phyloP scores from a whole-genome alignment of 306 rosid species.

The Inga leiocalycina region DNA sequence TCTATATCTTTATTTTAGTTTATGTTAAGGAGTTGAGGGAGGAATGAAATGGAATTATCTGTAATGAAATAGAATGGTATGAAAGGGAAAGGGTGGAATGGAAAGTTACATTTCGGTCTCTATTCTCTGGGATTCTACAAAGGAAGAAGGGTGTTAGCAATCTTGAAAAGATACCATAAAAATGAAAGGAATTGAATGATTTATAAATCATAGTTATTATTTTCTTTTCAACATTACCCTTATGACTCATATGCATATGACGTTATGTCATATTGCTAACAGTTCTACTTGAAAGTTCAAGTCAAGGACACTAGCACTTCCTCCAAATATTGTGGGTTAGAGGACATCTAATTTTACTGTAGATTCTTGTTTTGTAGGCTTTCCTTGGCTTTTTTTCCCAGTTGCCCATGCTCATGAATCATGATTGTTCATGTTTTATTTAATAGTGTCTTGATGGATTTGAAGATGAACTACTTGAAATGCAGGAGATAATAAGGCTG shows the following conservation, averaged over 20 bases:
- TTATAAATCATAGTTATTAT: background rate
- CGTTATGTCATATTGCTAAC: background rate
- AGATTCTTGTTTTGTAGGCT: background rate
- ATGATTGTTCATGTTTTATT: background rate
- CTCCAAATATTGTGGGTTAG: background rate
- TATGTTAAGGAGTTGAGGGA: background rate
- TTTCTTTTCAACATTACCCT: background rate
- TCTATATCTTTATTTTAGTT: background rate
- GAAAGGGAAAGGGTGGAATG: background rate
- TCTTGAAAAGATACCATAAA: background rate
- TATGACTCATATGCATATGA: background rate
- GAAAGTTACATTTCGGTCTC: background rate
- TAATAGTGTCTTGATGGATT: conserved; percentile 3
- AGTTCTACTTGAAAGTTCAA: background rate
- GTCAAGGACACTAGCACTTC: background rate
- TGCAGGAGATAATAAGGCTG: background rate
- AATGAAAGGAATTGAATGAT: background rate
- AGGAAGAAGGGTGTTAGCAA: background rate
- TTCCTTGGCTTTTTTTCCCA: background rate
- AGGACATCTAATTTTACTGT: too few relatives aligned
- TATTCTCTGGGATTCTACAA: background rate
- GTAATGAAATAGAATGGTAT: background rate
- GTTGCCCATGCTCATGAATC: background rate
- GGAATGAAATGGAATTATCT: background rate
- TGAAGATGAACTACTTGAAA: background rate